Conservation (phyloP, 768 basidiomycete species). For the Tulasnella sp. region DNA sequence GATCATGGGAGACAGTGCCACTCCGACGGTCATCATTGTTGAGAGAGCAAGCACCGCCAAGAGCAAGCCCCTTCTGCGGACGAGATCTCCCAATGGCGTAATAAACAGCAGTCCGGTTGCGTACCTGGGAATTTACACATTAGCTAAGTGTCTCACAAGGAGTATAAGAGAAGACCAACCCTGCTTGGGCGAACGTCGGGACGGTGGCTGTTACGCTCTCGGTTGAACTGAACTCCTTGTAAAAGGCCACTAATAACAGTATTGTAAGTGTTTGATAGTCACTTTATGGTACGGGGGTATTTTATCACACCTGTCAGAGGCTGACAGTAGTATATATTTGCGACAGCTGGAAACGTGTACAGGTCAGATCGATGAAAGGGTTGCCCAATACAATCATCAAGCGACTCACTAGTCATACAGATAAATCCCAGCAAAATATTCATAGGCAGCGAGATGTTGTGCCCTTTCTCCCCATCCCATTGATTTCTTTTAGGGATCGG, state of each 20-base stretch:
- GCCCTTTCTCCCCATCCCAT: slow-evolving; percentile 17
- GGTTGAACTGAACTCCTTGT: slow-evolving; percentile 20
- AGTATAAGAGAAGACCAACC: not conserved
- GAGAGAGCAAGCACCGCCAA: slow-evolving; percentile 45
- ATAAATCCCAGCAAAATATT: slow-evolving; percentile 24
- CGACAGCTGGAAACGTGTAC: slow-evolving; percentile 6
- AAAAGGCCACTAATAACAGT: slow-evolving; percentile 17
- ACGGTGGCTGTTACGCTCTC: slow-evolving; percentile 22
- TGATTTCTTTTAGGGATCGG: slow-evolving; percentile 24
- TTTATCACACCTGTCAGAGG: slow-evolving; percentile 18
- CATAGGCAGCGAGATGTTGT: slow-evolving; percentile 12
- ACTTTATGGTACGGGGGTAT: not conserved
- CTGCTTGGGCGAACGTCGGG: slow-evolving; percentile 25
- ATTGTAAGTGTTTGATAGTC: not conserved
- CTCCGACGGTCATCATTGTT: slow-evolving; percentile 52
- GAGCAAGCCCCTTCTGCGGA: slow-evolving; percentile 60
- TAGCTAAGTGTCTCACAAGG: slow-evolving; percentile 1
- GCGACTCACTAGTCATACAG: slow-evolving; percentile 19
- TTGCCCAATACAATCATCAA: not conserved
- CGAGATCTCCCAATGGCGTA: slow-evolving; percentile 72
- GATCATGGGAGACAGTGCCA: slow-evolving; percentile 50
- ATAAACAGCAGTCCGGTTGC: slow-evolving; percentile 62
- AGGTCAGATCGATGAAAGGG: not conserved
- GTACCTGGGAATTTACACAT: slow-evolving; percentile 33
- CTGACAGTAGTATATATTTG: slow-evolving; percentile 21